Base-by-base conservation (phyloP, 352 stramenopile genomes). In the Phytophthora hibernalis region DNA sequence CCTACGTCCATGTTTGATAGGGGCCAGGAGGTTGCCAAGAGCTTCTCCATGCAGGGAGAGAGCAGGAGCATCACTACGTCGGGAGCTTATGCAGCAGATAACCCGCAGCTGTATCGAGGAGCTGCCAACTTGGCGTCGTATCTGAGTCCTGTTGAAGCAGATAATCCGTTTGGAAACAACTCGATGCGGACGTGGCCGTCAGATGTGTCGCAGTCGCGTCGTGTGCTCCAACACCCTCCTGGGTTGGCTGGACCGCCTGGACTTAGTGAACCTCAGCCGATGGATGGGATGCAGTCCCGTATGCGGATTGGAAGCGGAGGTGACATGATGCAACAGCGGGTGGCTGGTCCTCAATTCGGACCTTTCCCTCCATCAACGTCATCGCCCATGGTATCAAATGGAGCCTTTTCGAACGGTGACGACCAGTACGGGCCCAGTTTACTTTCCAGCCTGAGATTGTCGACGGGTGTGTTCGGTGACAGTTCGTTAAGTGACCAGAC, bases 151-250 rank as follows among this genome's bases (percentile, higher is more conserved):
- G 42, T 28, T 58, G 66, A 62, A 7, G 13, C 37, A 18, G 24
- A 62, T 1, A 60, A 28, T 15, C 12, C 70, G 6, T 68, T 75
- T 15, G 33, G 42, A 45, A 37, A 21, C 3, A 30, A 13, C 30
- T 30, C 57, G 9, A 68, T 64, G n/a, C 47, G 49, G 16, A 54
- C 59, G 9, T 71, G 59, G 65, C 49, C 55, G 13, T 61, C 54
- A 28, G 50, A 71, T 11, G 20, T 28, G 35, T 35, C 60, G 11
- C 74, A 79, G 43, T 70, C 80, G 0, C 70, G 81, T 48, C 83
- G 80, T 13, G 54, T 77, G 6, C 63, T 87, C 3, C 77, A 83
- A 35, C 68, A 74, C 5, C 83, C 80, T 2, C 83, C 83, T 28
- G 83, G 83, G 16, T 49, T 91, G 7, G 38, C 54, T 12, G 71